Conservation (phyloP, 352 stramenopile genomes). For the Globisporangium cylindrosporum region DNA sequence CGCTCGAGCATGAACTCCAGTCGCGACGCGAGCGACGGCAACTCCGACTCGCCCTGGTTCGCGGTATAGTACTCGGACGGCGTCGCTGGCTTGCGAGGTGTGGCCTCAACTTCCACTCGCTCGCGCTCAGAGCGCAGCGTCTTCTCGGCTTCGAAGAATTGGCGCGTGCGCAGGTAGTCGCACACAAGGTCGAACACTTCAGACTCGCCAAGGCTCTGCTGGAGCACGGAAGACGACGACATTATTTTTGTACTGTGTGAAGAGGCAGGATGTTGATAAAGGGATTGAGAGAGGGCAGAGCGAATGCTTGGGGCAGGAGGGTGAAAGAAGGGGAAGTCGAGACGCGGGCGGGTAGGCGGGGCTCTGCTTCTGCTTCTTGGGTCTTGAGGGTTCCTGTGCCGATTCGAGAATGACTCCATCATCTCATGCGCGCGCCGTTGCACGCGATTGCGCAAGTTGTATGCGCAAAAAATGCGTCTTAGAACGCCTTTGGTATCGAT, state of each 20-base stretch:
- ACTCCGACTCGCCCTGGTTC: slow-evolving; percentile 36
- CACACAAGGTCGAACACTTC: slow-evolving; percentile 88
- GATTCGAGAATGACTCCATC: slow-evolving; percentile 17
- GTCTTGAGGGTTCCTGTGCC: slow-evolving; percentile 11
- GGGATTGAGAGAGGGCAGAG: not conserved
- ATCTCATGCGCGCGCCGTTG: not conserved
- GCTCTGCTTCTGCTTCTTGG: slow-evolving; percentile 6
- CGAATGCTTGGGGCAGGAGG: slow-evolving; percentile 7
- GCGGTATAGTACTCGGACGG: slow-evolving; percentile 25
- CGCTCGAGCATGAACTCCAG: slow-evolving; percentile 81
- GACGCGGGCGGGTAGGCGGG: not conserved
- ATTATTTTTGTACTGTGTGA: slow-evolving; percentile 17
- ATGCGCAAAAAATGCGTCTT: slow-evolving; percentile 13
- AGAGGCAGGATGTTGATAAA: not conserved
- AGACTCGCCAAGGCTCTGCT: slow-evolving; percentile 78
- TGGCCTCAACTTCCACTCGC: slow-evolving; percentile 25
- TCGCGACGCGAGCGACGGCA: slow-evolving; percentile 47
- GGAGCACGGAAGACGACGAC: slow-evolving; percentile 59
- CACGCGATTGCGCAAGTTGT: not conserved
- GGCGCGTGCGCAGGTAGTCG: slow-evolving; percentile 82
- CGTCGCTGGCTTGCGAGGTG: slow-evolving; percentile 11
- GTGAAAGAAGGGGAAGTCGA: not conserved
- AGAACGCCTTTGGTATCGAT: not conserved
- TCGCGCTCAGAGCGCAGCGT: slow-evolving; percentile 72
- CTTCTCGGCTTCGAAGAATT: slow-evolving; percentile 83